Base-by-base conservation (phyloP, 2,329 filamentous ascomycete genomes). In the Exophiala spinifera region DNA sequence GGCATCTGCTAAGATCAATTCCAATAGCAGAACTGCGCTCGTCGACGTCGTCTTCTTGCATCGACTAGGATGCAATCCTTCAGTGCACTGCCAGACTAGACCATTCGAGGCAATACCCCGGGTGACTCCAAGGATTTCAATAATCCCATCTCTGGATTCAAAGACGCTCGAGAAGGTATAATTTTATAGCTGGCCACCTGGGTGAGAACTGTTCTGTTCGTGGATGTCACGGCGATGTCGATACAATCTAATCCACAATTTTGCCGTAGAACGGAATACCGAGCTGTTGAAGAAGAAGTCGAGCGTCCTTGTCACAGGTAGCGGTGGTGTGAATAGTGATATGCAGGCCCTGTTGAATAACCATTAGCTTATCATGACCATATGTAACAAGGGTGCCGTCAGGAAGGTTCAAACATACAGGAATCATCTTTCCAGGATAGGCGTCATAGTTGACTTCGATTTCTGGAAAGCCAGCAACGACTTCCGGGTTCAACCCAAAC, bases 361-460 rank as follows among this genome's bases (percentile, higher is more conserved):
- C 14, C 23, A 45, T 77, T 77, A 51, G 78, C n/a, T n/a, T n/a
- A n/a, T n/a, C 72, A 83, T 79, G 79, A 84, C 46, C 43, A 51
- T 57, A 62, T 59, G 61, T 51, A 48, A 25, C 15, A 40, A 34
- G 51, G 81, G 88, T 80, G 28, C 7, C 28, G 10, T 31, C 28
- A 31, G 8, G 10, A 25, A 31, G 23, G 23, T 31, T 31, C 28
- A 31, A 74, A 95, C 90, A 39, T 34, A 57, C 58, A 40, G 59
- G 59, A 23, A 61, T 60, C 47, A 61, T 45, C 36, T 59, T 59
- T 5, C 51, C 46, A 10, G 59, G 59, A 43, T 61, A 61, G 4
- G 81, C 78, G 74, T 95, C 89, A 68, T 94, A 96, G 76, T 96
- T 96, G 65, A 90, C 84, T 72, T 96, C 91, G 43, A 99, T 83